phyloP scores from a whole-genome alignment of 2,329 filamentous ascomycete genomes.

The Fusarium palustre region DNA sequence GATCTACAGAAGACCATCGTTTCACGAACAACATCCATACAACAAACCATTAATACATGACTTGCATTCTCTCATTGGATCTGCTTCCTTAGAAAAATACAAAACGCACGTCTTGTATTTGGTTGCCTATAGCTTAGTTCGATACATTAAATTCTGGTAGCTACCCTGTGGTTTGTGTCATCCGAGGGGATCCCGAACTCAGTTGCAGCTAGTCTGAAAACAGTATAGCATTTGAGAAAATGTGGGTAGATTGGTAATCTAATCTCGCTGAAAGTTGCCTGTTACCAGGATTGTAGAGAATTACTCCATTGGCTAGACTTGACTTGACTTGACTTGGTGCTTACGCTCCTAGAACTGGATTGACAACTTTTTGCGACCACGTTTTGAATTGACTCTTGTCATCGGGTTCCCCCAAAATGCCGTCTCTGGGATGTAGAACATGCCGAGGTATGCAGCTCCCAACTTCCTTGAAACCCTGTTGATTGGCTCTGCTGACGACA shows the following conservation, averaged over 20 bases:
- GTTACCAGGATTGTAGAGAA: neutral
- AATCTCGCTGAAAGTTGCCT: neutral
- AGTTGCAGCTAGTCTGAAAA: neutral
- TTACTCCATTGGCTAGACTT: neutral
- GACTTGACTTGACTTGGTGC: neutral
- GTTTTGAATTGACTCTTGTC: rapidly evolving
- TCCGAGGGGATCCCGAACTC: rapidly evolving
- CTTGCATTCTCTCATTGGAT: too few relatives aligned
- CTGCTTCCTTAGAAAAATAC: too few relatives aligned
- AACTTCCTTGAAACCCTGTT: rapidly evolving
- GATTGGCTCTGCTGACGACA: neutral
- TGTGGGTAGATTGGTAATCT: neutral
- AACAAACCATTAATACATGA: too few relatives aligned
- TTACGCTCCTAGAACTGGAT: neutral
- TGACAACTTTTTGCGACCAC: slow-evolving; percentile 23
- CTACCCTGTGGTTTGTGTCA: neutral
- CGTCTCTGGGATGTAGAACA: slow-evolving; percentile 22
- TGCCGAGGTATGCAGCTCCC: slow-evolving; percentile 19
- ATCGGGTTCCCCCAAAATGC: slow-evolving; percentile 4
- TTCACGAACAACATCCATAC: too few relatives aligned
- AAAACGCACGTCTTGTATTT: too few relatives aligned
- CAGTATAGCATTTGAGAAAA: neutral
- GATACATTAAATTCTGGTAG: too few relatives aligned
- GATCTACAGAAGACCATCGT: too few relatives aligned
- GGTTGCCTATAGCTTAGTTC: too few relatives aligned